A percentile compares a stretch with the other conserved stretches of the same genome.
phyloP scores from a whole-genome alignment of 2,329 filamentous ascomycete species.

The Ustilaginoidea virens region DNA sequence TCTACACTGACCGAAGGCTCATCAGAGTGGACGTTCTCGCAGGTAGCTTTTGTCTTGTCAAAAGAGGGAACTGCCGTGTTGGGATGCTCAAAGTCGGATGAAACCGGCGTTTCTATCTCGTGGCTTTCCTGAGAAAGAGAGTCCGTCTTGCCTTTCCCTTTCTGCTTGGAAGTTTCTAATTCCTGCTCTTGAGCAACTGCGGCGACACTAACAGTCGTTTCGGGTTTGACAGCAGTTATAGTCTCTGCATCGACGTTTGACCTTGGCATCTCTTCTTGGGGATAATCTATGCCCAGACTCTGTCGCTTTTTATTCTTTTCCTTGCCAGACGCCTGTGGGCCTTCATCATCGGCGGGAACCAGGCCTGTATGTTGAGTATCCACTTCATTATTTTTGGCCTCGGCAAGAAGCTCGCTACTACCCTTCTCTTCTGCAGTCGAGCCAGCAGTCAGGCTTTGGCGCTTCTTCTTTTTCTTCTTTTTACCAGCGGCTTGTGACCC shows the following conservation, averaged over 20 bases:
- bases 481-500: conserved; percentile 5
- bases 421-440: conserved; percentile 1
- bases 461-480: conserved; percentile 8
- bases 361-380: no score
- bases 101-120: not conserved
- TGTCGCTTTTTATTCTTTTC: not conserved
- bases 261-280: not conserved
- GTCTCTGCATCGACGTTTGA: no score
- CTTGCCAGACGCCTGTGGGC: not conserved
- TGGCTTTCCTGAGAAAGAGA: conserved; percentile 3
- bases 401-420: no score
- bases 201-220: not conserved
- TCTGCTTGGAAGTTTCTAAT: conserved; percentile 4
- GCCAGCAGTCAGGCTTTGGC: conserved; percentile 2
- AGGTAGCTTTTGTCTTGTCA: no score
- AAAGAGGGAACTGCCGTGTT: no score
- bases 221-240: not conserved
- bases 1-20: no score
- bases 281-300: not conserved
- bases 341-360: no score
- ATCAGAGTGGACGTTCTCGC: no score
- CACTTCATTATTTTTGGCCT: no score
- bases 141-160: conserved; percentile 7
- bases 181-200: conserved; percentile 1
- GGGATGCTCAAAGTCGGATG: not conserved